Base-by-base conservation (phyloP, 2,329 filamentous ascomycete genomes). In the Hirsutella thompsonii region DNA sequence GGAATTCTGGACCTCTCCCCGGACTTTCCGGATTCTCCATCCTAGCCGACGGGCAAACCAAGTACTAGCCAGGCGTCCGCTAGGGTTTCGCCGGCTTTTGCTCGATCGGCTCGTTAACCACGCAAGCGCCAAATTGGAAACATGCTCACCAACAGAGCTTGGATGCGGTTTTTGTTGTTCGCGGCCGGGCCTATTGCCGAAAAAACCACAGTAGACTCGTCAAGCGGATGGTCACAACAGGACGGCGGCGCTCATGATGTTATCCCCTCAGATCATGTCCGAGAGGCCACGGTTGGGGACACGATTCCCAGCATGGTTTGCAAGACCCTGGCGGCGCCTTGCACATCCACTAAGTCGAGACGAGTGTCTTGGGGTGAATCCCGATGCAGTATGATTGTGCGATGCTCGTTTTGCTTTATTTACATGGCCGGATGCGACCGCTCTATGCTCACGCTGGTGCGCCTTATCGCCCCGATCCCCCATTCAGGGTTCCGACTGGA, bases 1-100 rank as follows among this genome's bases (percentile, higher is more conserved):
- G 40, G 33, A 38, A 33, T 36, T 28, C 38, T 46, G 40, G 34
- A 52, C 46, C 39, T 44, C 23, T 5, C 36, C 29, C 37, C 30
- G 35, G 32, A 18, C 38, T 37, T 43, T 34, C 44, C 21, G 33
- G 36, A 21, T 23, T 36, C 21, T 40, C 29, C 33, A 28, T 19
- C 18, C 13, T 34, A 16, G 32, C 23, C 32, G 16, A 8, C 9
- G 16, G 23, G n/a, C 21, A 36, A 38, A 37, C 21, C 20, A 40
- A 36, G 11, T 13, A 20, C n/a, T n/a, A 11, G 32, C 32, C 32
- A 34, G 32, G 30, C 16, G 32, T n/a, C n/a, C 14, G 32, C 32
- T 18, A 34, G 14, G 14, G 4, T 14, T 34, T 26, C 23, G 23
- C 23, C 23, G 23, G 23, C 23, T 11, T 26, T 26, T 6, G 6